Conservation (phyloP, 441 rosid species). For the Eutrema salsugineum region DNA sequence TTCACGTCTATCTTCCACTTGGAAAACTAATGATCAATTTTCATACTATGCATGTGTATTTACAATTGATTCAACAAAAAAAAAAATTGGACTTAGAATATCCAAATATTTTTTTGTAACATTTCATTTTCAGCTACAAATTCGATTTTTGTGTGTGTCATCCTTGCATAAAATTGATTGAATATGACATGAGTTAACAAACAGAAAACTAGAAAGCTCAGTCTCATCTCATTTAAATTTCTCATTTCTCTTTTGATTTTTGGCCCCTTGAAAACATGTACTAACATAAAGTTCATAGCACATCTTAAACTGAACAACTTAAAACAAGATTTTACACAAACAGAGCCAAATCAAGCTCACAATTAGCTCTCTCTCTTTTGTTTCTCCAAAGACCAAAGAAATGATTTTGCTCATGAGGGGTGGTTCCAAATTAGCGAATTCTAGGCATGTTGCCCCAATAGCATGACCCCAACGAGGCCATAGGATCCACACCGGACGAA, state of each 20-base stretch:
- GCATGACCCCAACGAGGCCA: conserved; percentile 37
- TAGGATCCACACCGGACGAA: conserved; percentile 22
- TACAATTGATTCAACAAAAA: too few species aligned
- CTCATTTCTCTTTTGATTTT: neutral
- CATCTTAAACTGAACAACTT: conserved; percentile 12
- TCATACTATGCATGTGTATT: neutral
- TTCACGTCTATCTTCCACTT: neutral
- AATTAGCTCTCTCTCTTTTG: neutral
- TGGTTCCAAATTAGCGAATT: conserved; percentile 34
- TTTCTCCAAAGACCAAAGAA: conserved; percentile 10
- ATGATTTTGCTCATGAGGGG: neutral
- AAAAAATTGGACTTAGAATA: too few species aligned
- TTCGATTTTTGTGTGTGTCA: neutral
- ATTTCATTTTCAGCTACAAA: neutral
- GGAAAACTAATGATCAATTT: neutral
- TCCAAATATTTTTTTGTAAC: neutral
- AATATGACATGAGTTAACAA: neutral
- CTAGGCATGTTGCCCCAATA: conserved; percentile 63
- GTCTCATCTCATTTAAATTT: neutral
- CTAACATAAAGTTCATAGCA: conserved; percentile 10
- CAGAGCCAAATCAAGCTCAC: conserved; percentile 20
- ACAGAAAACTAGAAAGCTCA: neutral
- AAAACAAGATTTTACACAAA: conserved; percentile 20
- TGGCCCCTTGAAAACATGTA: conserved; percentile 1
- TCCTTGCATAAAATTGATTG: neutral